Base-by-base conservation (phyloP, 768 basidiomycete species). In the Suillus brevipes region DNA sequence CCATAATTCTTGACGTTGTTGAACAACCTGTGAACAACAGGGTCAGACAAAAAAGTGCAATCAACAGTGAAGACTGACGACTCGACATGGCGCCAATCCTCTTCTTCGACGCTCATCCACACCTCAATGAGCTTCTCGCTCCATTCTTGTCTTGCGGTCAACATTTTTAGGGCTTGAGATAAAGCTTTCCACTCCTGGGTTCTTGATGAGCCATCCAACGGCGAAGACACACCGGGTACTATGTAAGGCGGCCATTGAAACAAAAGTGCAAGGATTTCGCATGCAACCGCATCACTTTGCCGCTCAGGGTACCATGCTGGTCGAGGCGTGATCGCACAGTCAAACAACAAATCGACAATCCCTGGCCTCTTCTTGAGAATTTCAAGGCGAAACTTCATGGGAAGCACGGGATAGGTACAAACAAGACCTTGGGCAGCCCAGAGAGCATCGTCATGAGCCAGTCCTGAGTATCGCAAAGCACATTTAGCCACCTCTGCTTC, bases 251-350 rank as follows among this genome's bases (percentile, higher is more conserved):
- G 63, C 37, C 65, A 65, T 31, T 65, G 64, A 43, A 76, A 66
- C 25, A 77, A 58, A 43, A 74, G 62, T 8, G 70, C 61, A 12
- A 78, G 47, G 3, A 66, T 57, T 64, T 76, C 75, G 45, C 64
- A 68, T n/a, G 71, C 67, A 14, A 73, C 62, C 4, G 70, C 65
- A 23, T 72, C 70, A 18, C 67, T 60, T 20, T 72, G 63, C 7
- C 66, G 65, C 60, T 76, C 71, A n/a, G 75, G 72, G 62, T 77
- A 76, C 72, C 73, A 78, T 18, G 69, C 52, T 23, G 69, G 69
- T 28, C 74, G 67, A 40, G 57, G 37, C 18, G 72, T 20, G 23
- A 63, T 55, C 18, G 73, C 75, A 62, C 67, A 68, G 38, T 69
- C 64, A 53, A 75, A 68, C 6, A 77, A 63, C 50, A 62, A 49